Base-by-base conservation (phyloP, 2,329 filamentous ascomycete genomes). In the Trichoderma sp. region DNA sequence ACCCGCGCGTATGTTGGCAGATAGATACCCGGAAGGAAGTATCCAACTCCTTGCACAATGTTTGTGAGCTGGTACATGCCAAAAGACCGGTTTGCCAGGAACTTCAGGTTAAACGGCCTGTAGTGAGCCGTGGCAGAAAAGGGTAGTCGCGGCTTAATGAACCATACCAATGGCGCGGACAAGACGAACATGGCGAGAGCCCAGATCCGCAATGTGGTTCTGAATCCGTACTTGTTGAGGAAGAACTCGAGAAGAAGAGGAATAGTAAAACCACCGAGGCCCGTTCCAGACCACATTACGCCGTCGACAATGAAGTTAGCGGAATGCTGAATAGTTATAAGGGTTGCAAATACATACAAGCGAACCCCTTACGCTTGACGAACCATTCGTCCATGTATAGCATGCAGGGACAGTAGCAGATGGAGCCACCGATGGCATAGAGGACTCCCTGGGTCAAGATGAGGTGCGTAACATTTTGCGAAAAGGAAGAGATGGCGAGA, bases 311-410 rank as follows among this genome's bases (percentile, higher is more conserved):
- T 43, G 39, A 9, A 43, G 39, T 43, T 43, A 43, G 15, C 39
- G 18, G 39, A 43, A 4, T 43, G 39, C 18, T 43, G 39, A 43
- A 43, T 9, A 9, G 3, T 43, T n/a, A 18, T 43, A 43, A 18
- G 18, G 4, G 39, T n/a, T 9, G 39, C 39, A n/a, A n/a, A 43
- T 43, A n/a, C 39, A 43, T 43, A 75, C 88, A 89, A 1, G 89
- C 89, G 32, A 91, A 79, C 0, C 88, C 88, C 68, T 88, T 88
- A 57, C 85, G 84, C 53, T 81, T 82, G 26, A 88, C 83, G 77
- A 90, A 91, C 88, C 88, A 91, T 76, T 90, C 86, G 73, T 90
- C 86, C 75, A 91, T 81, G 78, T 88, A 90, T 32, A 86, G 74
- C 36, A 89, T 84, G 74, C 86, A 87, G 0, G 89, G 88, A 26